These are phyloP conservation scores for Prunus salicina DNA, from an alignment of 306 rosid genomes.

Conservation along the genomic window DNA sequence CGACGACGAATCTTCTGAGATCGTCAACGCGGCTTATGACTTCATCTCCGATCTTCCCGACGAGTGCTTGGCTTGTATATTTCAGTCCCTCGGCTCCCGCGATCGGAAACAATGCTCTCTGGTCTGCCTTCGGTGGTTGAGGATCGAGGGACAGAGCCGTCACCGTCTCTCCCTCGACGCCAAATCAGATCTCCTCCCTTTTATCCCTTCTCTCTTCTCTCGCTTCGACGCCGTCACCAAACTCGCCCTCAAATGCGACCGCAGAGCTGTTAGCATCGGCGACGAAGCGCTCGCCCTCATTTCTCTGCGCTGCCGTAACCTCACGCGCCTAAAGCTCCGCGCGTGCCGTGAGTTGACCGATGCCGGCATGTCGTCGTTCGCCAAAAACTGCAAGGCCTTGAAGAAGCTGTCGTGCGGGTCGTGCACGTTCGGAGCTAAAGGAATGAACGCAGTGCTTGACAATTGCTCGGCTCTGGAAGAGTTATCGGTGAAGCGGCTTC, in stretches of 20 bases:
- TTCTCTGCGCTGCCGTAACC: conserved; percentile 76
- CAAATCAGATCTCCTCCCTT: conserved; percentile 46
- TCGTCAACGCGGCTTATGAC: conserved; percentile 31
- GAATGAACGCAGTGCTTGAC: conserved; percentile 85
- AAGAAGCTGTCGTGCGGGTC: conserved; percentile 97
- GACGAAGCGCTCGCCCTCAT: conserved; percentile 71
- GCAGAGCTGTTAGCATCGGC: conserved; percentile 67
- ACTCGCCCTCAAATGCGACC: conserved; percentile 89
- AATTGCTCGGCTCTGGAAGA: conserved; percentile 75
- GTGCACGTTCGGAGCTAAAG: conserved; percentile 83
- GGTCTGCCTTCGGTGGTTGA: conserved; percentile 86
- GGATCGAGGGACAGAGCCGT: conserved; percentile 90
- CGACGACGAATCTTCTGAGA: conserved; percentile 20
- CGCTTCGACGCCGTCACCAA: conserved; percentile 91
- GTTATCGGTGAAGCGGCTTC: conserved; percentile 85
- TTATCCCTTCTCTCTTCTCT: conserved; percentile 57
- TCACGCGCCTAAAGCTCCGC: conserved; percentile 93
- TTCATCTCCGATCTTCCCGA: conserved; percentile 79
- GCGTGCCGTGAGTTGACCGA: conserved; percentile 84
- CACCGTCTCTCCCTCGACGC: conserved; percentile 87
- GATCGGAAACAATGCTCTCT: conserved; percentile 86
- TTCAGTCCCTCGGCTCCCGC: conserved; percentile 69
- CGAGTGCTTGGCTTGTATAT: conserved; percentile 79
- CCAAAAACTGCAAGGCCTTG: conserved; percentile 80
- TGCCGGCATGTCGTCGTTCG: conserved; percentile 69